Base-by-base conservation (phyloP, 371 early-diverging fungal genomes). In the Vairimorpha necatrix region DNA sequence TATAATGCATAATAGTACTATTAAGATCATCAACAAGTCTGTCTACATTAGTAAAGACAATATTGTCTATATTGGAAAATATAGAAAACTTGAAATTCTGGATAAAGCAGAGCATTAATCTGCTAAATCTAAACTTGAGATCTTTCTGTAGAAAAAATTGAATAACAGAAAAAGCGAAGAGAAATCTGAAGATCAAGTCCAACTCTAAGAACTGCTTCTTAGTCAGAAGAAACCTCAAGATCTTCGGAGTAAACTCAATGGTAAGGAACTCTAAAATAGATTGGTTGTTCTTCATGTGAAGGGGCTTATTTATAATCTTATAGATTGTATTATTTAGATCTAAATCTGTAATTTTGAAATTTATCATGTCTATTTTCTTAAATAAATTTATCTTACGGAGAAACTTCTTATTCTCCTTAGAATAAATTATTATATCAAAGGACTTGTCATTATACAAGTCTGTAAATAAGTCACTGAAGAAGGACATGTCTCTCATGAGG, bases 161-260 rank as follows among this genome's bases (percentile, higher is more conserved):
- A 33, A 62, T 20, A 14, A 39, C 46, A 1, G 60, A 60, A 9
- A 76, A 24, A 18, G 69, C 33, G 67, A 76, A 76, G 14, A 76
- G 33, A 56, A 76, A 76, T 36, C 76, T 67, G 33, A 68, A 68
- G 16, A 76, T 30, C 14, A 76, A 34, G 32, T 76, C 69, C 13
- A 76, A 54, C 42, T 76, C 76, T 24, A 62, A 54, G 34, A 65
- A 47, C 22, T 36, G 33, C 28, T 70, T 76, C 33, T 34, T 39
- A 0, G 70, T 33, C 26, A 76, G 14, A n/a, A 76, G 53, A 4
- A 68, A 30, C 0, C 62, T 38, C 0, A 71, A 22, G 7, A 71
- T 58, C 16, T 33, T 47, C 32, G 71, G 71, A 58, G 7, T n/a
- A 61, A 60, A 71, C n/a, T 71, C 61, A 3, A 71, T 30, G n/a